phyloP scores from a whole-genome alignment of 345 rosid genomes.

The Eucalyptus cloeziana region DNA sequence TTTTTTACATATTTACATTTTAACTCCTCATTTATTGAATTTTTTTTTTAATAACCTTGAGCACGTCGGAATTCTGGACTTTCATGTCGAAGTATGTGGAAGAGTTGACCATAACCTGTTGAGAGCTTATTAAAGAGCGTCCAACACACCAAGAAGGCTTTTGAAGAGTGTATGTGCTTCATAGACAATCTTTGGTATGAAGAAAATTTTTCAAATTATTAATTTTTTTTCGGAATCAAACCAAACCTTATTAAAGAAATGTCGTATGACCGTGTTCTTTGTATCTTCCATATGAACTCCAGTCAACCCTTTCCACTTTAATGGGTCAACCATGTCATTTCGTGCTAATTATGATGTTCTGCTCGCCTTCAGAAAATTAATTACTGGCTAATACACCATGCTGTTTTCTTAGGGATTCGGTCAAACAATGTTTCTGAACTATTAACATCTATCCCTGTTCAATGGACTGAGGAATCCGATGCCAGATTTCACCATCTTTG shows the following conservation, averaged over 20 bases:
- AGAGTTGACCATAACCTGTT: too few species aligned
- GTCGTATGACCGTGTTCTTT: not conserved
- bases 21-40: too few species aligned
- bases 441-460: not conserved
- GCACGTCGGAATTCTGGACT: too few species aligned
- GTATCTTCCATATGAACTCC: not conserved
- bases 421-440: not conserved
- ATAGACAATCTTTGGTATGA: not conserved
- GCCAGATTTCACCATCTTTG: not conserved
- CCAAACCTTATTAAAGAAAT: not conserved
- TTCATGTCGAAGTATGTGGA: too few species aligned
- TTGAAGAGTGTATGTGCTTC: fast-evolving
- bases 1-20: too few species aligned
- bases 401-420: not conserved
- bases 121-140: too few species aligned
- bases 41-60: too few species aligned
- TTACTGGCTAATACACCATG: not conserved
- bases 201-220: not conserved
- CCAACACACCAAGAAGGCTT: fast-evolving
- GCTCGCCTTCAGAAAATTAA: not conserved
- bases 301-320: not conserved
- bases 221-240: not conserved
- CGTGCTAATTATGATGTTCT: not conserved
- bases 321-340: not conserved
- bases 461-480: not conserved